Percentiles rank a stretch among this genome's conserved stretches.
These are phyloP conservation scores for Poa annua DNA, from an alignment of 176 grass and related monocot species.

Conservation along the genomic window DNA sequence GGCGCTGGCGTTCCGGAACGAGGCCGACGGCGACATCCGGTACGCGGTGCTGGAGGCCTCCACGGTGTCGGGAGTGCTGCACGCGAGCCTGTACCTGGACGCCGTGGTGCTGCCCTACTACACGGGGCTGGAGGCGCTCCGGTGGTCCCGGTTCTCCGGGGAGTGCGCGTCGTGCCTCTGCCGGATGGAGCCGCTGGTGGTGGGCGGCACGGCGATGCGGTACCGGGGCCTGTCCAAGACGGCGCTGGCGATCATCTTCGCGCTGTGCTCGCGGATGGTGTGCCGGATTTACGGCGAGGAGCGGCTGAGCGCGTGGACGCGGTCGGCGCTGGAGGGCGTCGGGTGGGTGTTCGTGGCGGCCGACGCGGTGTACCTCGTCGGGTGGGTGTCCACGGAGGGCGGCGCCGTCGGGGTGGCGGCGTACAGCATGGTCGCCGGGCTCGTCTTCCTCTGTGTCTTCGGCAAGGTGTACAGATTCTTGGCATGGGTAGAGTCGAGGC, in stretches of 20 bases:
- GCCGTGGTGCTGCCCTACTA: conserved; percentile 89
- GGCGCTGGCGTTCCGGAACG: conserved; percentile 88
- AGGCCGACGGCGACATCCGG: conserved; percentile 73
- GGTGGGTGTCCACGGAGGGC: conserved; percentile 51
- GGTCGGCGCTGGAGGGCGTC: conserved; percentile 60
- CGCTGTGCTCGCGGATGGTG: conserved; percentile 86
- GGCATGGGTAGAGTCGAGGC: conserved; percentile 71
- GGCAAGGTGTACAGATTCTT: conserved; percentile 86
- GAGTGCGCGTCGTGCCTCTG: conserved; percentile 93
- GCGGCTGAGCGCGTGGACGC: conserved; percentile 62
- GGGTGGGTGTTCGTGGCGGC: conserved; percentile 74
- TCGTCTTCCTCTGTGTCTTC: conserved; percentile 72
- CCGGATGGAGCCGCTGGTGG: conserved; percentile 69
- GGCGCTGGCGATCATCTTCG: conserved; percentile 76
- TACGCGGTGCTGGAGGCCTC: conserved; percentile 96
- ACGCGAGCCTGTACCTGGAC: conserved; percentile 85
- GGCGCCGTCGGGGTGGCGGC: conserved; percentile 44
- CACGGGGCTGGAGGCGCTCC: conserved; percentile 88
- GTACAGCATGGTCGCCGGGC: conserved; percentile 58
- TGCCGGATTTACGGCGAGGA: conserved; percentile 88
- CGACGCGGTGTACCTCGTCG: conserved; percentile 71
- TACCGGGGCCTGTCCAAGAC: conserved; percentile 89
- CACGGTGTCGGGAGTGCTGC: conserved; percentile 91
- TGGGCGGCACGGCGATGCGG: conserved; percentile 56
- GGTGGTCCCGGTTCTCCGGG: conserved; percentile 70